Conservation (phyloP, 106 monocot species). For the Acorus gramineus region DNA sequence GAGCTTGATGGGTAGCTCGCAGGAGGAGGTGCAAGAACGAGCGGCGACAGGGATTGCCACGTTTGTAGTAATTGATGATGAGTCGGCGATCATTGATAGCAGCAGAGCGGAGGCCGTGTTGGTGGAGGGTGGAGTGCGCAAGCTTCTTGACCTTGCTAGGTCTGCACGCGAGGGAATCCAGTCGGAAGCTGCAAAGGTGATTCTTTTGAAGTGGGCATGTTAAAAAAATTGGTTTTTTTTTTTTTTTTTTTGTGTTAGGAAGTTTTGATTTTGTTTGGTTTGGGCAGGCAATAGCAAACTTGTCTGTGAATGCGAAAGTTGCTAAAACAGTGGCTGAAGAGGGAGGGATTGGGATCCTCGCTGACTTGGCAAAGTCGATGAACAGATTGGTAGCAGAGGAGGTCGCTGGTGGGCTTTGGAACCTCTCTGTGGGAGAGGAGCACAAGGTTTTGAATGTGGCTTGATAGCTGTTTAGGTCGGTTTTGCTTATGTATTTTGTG, state of each 20-base stretch:
- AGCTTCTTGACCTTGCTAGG: constrained; percentile 76
- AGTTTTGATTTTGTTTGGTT: background rate
- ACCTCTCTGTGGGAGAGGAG: constrained; percentile 97
- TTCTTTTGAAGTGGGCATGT: background rate
- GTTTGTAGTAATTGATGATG: constrained; percentile 93
- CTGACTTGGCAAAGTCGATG: constrained; percentile 74
- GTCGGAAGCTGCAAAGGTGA: constrained; percentile 92
- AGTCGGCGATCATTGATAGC: constrained; percentile 67
- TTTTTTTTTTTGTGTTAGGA: background rate
- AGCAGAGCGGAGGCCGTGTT: constrained; percentile 82
- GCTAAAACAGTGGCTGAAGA: constrained; percentile 93
- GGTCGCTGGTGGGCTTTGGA: constrained; percentile 99
- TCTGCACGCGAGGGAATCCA: constrained; percentile 73
- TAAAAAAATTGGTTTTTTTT: background rate
- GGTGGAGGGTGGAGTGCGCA: constrained; percentile 68
- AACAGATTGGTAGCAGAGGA: constrained; percentile 96
- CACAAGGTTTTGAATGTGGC: constrained; percentile 58
- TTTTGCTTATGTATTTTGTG: background rate
- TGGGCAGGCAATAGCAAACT: constrained; percentile 86
- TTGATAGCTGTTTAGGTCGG: background rate
- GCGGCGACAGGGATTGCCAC: constrained; percentile 85
- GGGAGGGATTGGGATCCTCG: constrained; percentile 75
- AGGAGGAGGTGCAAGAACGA: constrained; percentile 93
- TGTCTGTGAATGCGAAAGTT: constrained; percentile 95
- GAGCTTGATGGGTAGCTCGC: constrained; percentile 51